phyloP scores from a whole-genome alignment of 495 filamentous ascomycete genomes.

The Sabuloglossum arenarium region DNA sequence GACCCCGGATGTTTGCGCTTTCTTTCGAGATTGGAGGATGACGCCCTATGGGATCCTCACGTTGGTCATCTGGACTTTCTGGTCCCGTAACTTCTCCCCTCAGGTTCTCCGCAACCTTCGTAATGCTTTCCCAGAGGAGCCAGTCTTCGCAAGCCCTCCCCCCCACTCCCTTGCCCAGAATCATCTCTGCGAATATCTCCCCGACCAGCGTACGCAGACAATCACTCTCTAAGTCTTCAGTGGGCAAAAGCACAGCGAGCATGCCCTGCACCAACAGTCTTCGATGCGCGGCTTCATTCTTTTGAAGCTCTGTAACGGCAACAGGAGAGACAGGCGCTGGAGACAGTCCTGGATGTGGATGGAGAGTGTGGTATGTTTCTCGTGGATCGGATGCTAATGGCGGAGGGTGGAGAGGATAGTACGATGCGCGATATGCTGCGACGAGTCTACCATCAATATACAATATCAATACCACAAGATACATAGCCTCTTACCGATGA shows the following conservation, averaged over 20 bases:
- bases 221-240: slow-evolving; percentile 74
- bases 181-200: slow-evolving; percentile 70
- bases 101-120: slow-evolving; percentile 27
- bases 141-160: slow-evolving; percentile 64
- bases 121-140: slow-evolving; percentile 66
- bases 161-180: slow-evolving; percentile 56
- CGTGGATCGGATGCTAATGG: slow-evolving; percentile 36
- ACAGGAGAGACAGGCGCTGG: slow-evolving; percentile 43
- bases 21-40: not conserved
- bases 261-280: slow-evolving; percentile 59
- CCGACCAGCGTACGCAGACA: slow-evolving; percentile 63
- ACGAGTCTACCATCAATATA: slow-evolving; percentile 3
- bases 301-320: slow-evolving; percentile 34
- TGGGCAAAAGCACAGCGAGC: slow-evolving; percentile 66
- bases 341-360: slow-evolving; percentile 57
- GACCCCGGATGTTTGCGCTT: not conserved
- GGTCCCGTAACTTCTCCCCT: not conserved
- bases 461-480: not conserved
- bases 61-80: slow-evolving; percentile 1
- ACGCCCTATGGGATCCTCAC: not conserved
- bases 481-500: slow-evolving; percentile 38
- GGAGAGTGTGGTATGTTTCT: slow-evolving; percentile 63
- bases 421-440: slow-evolving; percentile 33
- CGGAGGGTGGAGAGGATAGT: slow-evolving; percentile 28
- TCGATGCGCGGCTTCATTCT: slow-evolving; percentile 64